Percentiles rank a stretch among this genome's conserved stretches.
These are phyloP conservation scores for Myriangium duriaei DNA, from an alignment of 2,329 filamentous ascomycete genomes.

Conservation along the genomic window DNA sequence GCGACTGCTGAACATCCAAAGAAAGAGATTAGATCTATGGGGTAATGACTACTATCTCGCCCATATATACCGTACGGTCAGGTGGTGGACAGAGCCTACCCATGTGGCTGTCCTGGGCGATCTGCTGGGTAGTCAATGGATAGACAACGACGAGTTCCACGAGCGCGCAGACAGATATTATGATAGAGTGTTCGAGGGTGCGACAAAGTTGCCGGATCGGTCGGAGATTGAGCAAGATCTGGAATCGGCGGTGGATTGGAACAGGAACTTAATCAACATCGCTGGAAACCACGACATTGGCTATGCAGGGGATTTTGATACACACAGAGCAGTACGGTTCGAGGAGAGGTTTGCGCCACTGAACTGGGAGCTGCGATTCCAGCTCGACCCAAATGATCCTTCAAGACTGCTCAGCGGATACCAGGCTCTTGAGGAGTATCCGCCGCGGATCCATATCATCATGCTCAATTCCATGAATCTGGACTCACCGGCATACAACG, in stretches of 20 bases:
- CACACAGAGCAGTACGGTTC: conserved; percentile 65
- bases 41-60: conserved; percentile 93
- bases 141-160: conserved; percentile 72
- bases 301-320: conserved; percentile 81
- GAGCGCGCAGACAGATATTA: conserved; percentile 63
- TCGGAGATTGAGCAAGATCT: conserved; percentile 14
- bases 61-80: conserved; percentile 74
- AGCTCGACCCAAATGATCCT: conserved; percentile 16
- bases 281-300: conserved; percentile 95
- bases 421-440: conserved; percentile 20
- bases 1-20: conserved; percentile 49
- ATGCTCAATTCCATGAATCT: conserved; percentile 90
- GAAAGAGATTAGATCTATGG: conserved; percentile 76
- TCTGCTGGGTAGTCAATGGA: conserved; percentile 89
- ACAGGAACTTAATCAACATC: conserved; percentile 66
- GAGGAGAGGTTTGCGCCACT: conserved; percentile 73
- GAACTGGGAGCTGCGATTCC: conserved; percentile 77
- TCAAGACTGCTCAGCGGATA: background rate
- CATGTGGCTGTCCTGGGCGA: conserved; percentile 86
- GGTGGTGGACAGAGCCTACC: conserved; percentile 75
- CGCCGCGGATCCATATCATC: conserved; percentile 65
- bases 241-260: conserved; percentile 10
- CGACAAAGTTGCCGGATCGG: conserved; percentile 15
- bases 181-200: conserved; percentile 61
- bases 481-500: conserved; percentile 62